Evolutionary conservation across 768 basidiomycete species (phyloP).

Genomic region (Russula olivacea): DNA sequence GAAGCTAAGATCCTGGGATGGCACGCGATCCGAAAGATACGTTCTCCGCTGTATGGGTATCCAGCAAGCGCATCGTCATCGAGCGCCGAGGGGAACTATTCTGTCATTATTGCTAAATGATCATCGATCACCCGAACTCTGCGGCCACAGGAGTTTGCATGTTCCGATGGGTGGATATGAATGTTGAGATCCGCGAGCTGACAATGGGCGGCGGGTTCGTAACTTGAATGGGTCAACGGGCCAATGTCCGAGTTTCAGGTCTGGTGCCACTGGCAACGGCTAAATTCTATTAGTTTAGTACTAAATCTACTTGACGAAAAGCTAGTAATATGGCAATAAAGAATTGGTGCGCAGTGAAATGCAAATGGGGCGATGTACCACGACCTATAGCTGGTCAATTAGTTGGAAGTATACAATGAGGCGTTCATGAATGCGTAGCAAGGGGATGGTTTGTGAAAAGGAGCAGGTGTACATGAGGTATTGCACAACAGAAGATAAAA

Average conservation of each 20-base stretch:
- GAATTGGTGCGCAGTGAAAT: constrained; percentile 2
- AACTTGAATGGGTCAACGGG: background rate
- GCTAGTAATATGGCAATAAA: constrained; percentile 15
- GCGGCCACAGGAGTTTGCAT: constrained; percentile 6
- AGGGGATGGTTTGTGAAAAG: constrained; percentile 4
- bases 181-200: background rate
- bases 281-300: constrained; percentile 8
- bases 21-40: background rate
- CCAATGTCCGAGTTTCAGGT: background rate
- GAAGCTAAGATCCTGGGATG: background rate
- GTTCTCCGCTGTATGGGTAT: no score
- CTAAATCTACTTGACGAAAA: constrained; percentile 4
- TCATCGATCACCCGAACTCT: background rate
- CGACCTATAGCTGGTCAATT: constrained; percentile 3
- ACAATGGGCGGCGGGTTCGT: background rate
- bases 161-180: background rate
- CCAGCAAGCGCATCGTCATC: background rate
- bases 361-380: constrained; percentile 1
- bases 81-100: background rate
- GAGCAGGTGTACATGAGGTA: constrained; percentile 11
- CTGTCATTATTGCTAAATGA: background rate
- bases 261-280: background rate
- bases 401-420: constrained; percentile 16
- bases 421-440: constrained; percentile 11
- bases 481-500: constrained; percentile 14